Base-by-base conservation (phyloP, 495 filamentous ascomycete species). In the Tuber magnatum region DNA sequence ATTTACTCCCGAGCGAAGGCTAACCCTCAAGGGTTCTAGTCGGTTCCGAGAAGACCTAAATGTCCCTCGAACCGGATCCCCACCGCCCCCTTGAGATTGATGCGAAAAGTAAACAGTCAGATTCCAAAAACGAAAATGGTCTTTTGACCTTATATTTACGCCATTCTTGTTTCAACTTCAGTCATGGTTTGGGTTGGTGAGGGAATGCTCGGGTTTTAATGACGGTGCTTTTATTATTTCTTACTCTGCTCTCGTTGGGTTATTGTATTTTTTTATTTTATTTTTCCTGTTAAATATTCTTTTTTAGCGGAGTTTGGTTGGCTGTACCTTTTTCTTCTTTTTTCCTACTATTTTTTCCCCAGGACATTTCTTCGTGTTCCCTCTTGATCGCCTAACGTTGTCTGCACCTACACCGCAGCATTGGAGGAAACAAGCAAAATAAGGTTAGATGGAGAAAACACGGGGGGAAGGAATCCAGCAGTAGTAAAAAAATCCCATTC, bases 1-100 rank as follows among this genome's bases (percentile, higher is more conserved):
- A 65, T 65, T 65, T 65, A 78, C 78, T 18, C 78, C 78, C 80
- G 77, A 79, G 35, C 78, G 79, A 43, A 81, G 68, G 73, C 72
- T 80, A 28, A 78, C 70, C 74, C 79, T 78, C 72, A 81, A 80
- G 20, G 71, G 74, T n/a, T 80, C 79, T 18, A 81, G 79, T 48
- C 74, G 79, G n/a, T 80, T 80, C 38, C 75, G 74, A 68, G 79
- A 81, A 73, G 79, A 80, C 74, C 46, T 80, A n/a, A 80, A 80
- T 74, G 77, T 75, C 72, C 79, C 79, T 68, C 78, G 69, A 39
- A 48, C 51, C 42, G 79, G 78, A 46, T 73, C 77, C 56, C 74
- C 77, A 2, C 70, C 77, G 68, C 65, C 77, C 16, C 73, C 43
- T 74, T 80, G 71, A 80, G 71, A 51, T 68, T 65, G 56, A 65